These are phyloP conservation scores for Termitomyces bulborhizus DNA, from an alignment of 768 basidiomycete species.

Conservation along the genomic window DNA sequence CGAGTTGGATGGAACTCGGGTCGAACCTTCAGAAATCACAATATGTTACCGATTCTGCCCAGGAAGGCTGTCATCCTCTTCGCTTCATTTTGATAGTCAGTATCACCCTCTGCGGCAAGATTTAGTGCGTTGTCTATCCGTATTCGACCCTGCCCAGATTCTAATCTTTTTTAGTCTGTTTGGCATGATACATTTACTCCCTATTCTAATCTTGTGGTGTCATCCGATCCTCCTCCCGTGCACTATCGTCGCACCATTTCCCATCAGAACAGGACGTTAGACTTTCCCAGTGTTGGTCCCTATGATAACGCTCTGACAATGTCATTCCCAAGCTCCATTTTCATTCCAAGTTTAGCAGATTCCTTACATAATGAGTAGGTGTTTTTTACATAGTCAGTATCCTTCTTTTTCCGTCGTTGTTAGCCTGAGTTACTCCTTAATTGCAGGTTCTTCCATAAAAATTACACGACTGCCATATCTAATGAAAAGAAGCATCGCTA, in stretches of 20 bases:
- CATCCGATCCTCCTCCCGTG: background rate
- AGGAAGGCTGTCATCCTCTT: background rate
- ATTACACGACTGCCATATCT: background rate
- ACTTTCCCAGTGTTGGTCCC: background rate
- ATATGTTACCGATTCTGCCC: conserved; percentile 4
- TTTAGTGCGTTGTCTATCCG: background rate
- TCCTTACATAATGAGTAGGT: background rate
- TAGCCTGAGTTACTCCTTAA: background rate
- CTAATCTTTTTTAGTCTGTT: background rate
- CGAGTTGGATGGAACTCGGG: background rate
- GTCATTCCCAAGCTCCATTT: background rate
- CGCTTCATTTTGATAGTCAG: background rate
- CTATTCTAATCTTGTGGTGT: background rate
- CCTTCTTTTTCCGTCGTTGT: background rate
- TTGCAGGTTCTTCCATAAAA: background rate
- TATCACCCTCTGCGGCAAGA: background rate
- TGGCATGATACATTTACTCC: background rate
- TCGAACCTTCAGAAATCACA: background rate
- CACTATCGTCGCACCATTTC: background rate
- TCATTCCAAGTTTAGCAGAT: background rate
- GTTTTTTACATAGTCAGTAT: background rate
- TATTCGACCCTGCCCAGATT: background rate
- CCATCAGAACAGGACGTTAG: background rate
- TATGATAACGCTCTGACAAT: background rate
- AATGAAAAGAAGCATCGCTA: background rate